Conservation (phyloP, 208 protist genomes). For the Tritrichomonas musculus region DNA sequence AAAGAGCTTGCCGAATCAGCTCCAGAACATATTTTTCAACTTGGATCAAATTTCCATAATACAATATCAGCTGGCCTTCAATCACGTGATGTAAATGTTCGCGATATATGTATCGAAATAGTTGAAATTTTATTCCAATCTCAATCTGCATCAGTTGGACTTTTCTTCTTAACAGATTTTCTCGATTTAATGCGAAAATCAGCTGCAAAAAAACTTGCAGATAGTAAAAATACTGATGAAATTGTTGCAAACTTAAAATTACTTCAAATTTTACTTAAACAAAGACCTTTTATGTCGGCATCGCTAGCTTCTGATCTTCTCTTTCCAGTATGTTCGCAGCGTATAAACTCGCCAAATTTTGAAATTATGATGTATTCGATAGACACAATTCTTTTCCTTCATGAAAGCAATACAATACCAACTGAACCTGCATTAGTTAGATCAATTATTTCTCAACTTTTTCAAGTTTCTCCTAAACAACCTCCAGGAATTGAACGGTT, state of each 20-base stretch:
- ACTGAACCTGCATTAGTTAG: not conserved
- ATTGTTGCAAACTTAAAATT: not conserved
- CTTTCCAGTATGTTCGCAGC: not conserved
- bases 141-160: constrained; percentile 1
- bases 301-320: not conserved
- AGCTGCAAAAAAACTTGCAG: not conserved
- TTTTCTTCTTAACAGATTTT: constrained; percentile 18
- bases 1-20: not conserved
- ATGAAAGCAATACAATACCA: not conserved
- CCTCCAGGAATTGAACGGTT: not conserved
- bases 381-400: not conserved
- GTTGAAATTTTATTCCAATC: constrained; percentile 19
- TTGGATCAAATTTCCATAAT: not conserved
- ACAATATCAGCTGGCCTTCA: not conserved
- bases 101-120: constrained; percentile 28
- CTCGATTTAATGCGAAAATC: not conserved
- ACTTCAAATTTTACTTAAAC: not conserved
- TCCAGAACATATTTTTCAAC: constrained; percentile 6
- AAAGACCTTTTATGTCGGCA: not conserved
- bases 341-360: not conserved
- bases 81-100: not conserved
- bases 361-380: constrained; percentile 20
- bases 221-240: not conserved
- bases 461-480: not conserved
- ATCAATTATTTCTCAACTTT: not conserved